Base-by-base conservation (phyloP, 2,329 filamentous ascomycete species). In the Chaetomiaceae sp. region DNA sequence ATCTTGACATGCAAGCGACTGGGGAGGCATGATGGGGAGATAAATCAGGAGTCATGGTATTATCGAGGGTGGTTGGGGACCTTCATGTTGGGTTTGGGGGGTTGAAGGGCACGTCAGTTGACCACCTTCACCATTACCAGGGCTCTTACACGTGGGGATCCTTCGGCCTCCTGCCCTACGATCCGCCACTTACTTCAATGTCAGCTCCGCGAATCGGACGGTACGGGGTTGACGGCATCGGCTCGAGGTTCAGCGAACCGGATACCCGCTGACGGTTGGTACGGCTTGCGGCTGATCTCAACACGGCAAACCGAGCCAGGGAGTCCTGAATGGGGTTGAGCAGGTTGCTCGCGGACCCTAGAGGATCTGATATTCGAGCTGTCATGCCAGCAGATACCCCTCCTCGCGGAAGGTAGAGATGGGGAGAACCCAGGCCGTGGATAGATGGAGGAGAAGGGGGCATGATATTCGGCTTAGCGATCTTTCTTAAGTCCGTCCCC, bases 381-480 rank as follows among this genome's bases (percentile, higher is more conserved):
- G 15, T 6, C 17, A 15, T 7, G 27, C 27, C 27, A 25, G 33
- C 25, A 31, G 2, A 33, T 31, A 33, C 37, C 19, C 37, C 37
- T 39, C 19, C 9, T 39, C 14, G 17, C 12, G 5, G n/a, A 6
- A 9, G 7, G 6, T 23, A 17, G 19, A 39, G 19, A 19, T 39
- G 37, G 19, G 19, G 37, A 39, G 38, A 25, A 14, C 6, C 5
- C 3, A 25, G 38, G 38, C n/a, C 6, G 9, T 29, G 6, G 55
- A 56, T 8, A 61, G 58, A 59, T 63, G 56, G 44, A 51, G 20
- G 36, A 36, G 29, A 19, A 29, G 36, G 9, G 27, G 23, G 23
- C 25, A 15, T 50, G 29, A n/a, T 22, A 38, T 36, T 20, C 46
- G 55, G 38, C 17, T 25, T 43, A 42, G 14, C 40, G 31, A 22